Evolutionary conservation across 257 asterid species (phyloP).

Genomic region (Henckelia pumila): DNA sequence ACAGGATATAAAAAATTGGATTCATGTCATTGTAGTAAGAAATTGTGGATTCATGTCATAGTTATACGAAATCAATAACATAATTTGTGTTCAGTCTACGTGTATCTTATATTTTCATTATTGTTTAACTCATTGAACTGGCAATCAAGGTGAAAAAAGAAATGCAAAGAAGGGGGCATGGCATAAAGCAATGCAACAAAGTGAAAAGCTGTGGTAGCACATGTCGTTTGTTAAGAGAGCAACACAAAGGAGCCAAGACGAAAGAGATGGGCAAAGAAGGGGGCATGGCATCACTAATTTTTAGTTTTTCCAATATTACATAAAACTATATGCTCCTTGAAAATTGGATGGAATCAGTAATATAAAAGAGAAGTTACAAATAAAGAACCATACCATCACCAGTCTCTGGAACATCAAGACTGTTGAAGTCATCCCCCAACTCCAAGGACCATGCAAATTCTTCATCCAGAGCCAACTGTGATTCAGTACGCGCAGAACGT

Average conservation of each 20-base stretch:
- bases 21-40: too few relatives aligned
- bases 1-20: not conserved
- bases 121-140: not conserved
- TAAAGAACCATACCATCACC: constrained; percentile 47
- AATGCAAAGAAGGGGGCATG: not conserved
- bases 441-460: constrained; percentile 83
- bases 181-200: not conserved
- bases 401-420: constrained; percentile 40
- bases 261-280: not conserved
- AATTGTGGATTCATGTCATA: not conserved
- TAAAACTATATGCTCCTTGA: not conserved
- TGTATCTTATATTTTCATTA: not conserved
- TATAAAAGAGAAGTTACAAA: not conserved
- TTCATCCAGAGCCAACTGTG: constrained; percentile 81
- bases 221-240: not conserved
- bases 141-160: not conserved
- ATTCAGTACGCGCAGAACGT: constrained; percentile 33
- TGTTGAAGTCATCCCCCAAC: constrained; percentile 66
- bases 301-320: not conserved
- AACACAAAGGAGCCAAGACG: not conserved
- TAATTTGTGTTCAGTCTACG: not conserved
- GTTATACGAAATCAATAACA: not conserved
- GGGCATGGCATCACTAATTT: not conserved
- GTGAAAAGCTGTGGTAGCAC: not conserved
- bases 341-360: not conserved